Conservation (phyloP, 768 basidiomycete genomes). For the Chalciporus sphaerocephalus region DNA sequence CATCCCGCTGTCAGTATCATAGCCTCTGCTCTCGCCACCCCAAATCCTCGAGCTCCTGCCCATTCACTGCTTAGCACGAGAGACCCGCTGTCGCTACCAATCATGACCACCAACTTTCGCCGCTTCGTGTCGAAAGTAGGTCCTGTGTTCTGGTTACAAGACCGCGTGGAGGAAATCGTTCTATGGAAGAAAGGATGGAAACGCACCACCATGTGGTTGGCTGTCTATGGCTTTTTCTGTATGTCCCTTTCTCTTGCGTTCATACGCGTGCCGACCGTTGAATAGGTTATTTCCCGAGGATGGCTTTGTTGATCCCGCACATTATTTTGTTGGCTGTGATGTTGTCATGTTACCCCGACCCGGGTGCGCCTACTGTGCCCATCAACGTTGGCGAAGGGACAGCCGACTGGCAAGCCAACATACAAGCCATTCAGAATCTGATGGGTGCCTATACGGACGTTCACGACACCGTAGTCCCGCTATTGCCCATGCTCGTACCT, state of each 20-base stretch:
- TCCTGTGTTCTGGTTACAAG: slow-evolving; percentile 86
- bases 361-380: slow-evolving; percentile 32
- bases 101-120: slow-evolving; percentile 61
- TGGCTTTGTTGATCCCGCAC: slow-evolving; percentile 69
- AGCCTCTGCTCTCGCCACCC: slow-evolving; percentile 22
- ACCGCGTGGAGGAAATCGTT: slow-evolving; percentile 79
- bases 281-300: slow-evolving; percentile 71
- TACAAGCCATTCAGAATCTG: slow-evolving; percentile 87
- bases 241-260: slow-evolving; percentile 25
- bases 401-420: slow-evolving; percentile 79
- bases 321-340: slow-evolving; percentile 57
- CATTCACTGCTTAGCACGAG: slow-evolving; percentile 46
- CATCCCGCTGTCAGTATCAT: slow-evolving; percentile 4
- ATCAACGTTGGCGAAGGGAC: slow-evolving; percentile 53
- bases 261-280: neutral
- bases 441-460: slow-evolving; percentile 73
- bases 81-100: slow-evolving; percentile 73
- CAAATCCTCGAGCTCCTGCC: slow-evolving; percentile 10
- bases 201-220: slow-evolving; percentile 70
- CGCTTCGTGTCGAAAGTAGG: slow-evolving; percentile 74
- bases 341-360: slow-evolving; percentile 55
- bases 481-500: slow-evolving; percentile 41
- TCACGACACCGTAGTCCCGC: slow-evolving; percentile 50
- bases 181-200: slow-evolving; percentile 78
- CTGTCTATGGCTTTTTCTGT: slow-evolving; percentile 78